A percentile compares a stretch with the other conserved stretches of the same genome.
Conservation (phyloP, 2,329 filamentous ascomycete species). For the Colletotrichum coccodes region DNA sequence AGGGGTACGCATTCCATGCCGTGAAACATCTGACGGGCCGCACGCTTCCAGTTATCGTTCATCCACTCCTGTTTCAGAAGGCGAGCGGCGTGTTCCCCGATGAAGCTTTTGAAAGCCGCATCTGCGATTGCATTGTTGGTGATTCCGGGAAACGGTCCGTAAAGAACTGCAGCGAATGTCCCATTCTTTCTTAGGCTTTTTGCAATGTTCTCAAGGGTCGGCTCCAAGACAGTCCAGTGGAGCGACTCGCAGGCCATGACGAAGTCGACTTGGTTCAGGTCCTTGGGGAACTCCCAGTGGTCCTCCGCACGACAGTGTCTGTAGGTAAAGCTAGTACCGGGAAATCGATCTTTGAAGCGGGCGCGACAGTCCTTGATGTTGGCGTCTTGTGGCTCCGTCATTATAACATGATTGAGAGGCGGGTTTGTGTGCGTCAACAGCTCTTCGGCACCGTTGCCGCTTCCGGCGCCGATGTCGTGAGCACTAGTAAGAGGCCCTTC, state of each 20-base stretch:
- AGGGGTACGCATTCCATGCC: constrained; percentile 13
- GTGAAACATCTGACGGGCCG: constrained; percentile 21
- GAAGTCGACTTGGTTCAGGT: constrained; percentile 1
- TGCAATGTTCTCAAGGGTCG: background rate
- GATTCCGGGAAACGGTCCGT: constrained; percentile 14
- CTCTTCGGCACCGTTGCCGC: constrained; percentile 7
- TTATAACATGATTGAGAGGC: constrained; percentile 3
- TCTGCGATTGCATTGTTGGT: constrained; percentile 6
- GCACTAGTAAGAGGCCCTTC: background rate
- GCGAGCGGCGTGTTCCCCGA: constrained; percentile 1
- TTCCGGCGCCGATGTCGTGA: constrained; percentile 15
- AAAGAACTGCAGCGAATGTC: constrained; percentile 21
- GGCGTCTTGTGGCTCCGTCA: constrained; percentile 14
- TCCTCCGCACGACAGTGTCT: constrained; percentile 7
- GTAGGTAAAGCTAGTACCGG: constrained; percentile 11
- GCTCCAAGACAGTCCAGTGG: constrained; percentile 13
- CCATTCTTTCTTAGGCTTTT: background rate
- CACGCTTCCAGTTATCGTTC: constrained; percentile 15
- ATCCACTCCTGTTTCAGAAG: constrained; percentile 9
- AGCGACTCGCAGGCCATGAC: constrained; percentile 22
- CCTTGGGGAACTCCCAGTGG: background rate
- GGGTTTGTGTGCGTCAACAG: background rate
- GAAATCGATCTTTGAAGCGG: constrained; percentile 4
- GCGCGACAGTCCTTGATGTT: constrained; percentile 7
- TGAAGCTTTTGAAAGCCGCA: constrained; percentile 1